Evolutionary conservation across 75 land plant species (phyloP).

Genomic region (Pinus taeda): DNA sequence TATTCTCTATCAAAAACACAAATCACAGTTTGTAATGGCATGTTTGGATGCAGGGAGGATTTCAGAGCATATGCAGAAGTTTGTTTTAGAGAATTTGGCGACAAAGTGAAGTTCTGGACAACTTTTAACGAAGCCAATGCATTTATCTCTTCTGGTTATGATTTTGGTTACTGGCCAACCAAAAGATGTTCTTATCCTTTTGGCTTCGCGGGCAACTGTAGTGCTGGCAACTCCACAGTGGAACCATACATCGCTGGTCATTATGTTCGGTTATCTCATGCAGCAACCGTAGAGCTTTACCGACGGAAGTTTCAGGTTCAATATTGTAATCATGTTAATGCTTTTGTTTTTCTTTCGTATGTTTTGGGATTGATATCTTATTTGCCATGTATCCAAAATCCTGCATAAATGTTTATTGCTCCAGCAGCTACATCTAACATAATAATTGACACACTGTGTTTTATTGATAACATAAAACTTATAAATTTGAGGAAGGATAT

Average conservation of each 20-base stretch:
- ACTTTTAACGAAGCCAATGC: constrained; percentile 59
- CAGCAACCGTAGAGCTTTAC: constrained; percentile 18
- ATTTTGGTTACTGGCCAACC: constrained; percentile 23
- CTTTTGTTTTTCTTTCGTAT: too few species aligned
- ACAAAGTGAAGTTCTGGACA: constrained; percentile 63
- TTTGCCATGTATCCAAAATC: too few species aligned
- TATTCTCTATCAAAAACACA: not conserved
- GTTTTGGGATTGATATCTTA: too few species aligned
- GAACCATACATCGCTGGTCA: constrained; percentile 23
- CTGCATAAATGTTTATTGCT: not conserved
- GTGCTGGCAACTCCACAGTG: constrained; percentile 11
- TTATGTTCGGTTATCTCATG: constrained; percentile 15
- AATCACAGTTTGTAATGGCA: not conserved
- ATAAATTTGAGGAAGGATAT: too few species aligned
- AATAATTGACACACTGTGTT: too few species aligned
- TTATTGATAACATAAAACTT: too few species aligned
- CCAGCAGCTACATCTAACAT: too few species aligned
- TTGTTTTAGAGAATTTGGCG: constrained; percentile 2
- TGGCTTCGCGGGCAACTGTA: constrained; percentile 14
- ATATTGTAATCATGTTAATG: too few species aligned
- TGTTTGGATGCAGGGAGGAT: constrained; percentile 1
- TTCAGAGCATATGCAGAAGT: not conserved
- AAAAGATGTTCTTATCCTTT: constrained; percentile 24
- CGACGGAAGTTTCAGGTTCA: constrained; percentile 21
- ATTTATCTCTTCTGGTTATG: constrained; percentile 32